Evolutionary conservation across 768 basidiomycete genomes (phyloP).

Genomic region (Leccinum longicurvipes): DNA sequence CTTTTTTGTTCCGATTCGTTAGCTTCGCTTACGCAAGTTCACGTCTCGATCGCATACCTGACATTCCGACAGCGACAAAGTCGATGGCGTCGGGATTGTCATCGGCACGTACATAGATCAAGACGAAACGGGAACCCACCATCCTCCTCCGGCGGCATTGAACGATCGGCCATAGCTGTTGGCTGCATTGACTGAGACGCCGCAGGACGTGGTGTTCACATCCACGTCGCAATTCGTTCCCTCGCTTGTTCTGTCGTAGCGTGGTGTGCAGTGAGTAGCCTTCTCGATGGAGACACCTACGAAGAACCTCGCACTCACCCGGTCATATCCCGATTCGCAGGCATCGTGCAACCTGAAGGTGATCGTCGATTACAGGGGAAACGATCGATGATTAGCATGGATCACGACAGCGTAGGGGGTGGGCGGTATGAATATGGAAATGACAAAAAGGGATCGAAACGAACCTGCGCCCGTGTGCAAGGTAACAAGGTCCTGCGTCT

Average conservation of each 20-base stretch:
- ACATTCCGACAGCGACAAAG: background rate
- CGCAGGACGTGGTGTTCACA: constrained; percentile 31
- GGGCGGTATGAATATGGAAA: background rate
- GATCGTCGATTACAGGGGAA: background rate
- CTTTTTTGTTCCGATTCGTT: too few relatives aligned
- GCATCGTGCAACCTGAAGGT: constrained; percentile 34
- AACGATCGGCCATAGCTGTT: constrained; percentile 35
- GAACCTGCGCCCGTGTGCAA: constrained; percentile 28
- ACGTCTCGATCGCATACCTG: constrained; percentile 40
- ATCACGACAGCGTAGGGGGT: background rate
- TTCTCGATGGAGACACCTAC: background rate
- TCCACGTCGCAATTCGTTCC: constrained; percentile 32
- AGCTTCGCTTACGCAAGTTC: too few relatives aligned
- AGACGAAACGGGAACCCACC: constrained; percentile 17
- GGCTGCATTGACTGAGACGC: constrained; percentile 23
- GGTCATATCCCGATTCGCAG: constrained; percentile 22
- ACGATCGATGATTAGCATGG: background rate
- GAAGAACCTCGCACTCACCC: constrained; percentile 22
- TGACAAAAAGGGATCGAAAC: background rate
- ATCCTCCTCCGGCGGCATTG: constrained; percentile 36
- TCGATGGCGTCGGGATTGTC: background rate
- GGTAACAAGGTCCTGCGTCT: constrained; percentile 23
- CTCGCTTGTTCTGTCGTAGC: constrained; percentile 12
- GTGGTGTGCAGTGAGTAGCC: background rate
- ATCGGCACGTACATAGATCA: background rate